A percentile compares a stretch with the other conserved stretches of the same genome.
phyloP scores from a whole-genome alignment of 2,329 filamentous ascomycete genomes.

The Neopestalotiopsis clavispora region DNA sequence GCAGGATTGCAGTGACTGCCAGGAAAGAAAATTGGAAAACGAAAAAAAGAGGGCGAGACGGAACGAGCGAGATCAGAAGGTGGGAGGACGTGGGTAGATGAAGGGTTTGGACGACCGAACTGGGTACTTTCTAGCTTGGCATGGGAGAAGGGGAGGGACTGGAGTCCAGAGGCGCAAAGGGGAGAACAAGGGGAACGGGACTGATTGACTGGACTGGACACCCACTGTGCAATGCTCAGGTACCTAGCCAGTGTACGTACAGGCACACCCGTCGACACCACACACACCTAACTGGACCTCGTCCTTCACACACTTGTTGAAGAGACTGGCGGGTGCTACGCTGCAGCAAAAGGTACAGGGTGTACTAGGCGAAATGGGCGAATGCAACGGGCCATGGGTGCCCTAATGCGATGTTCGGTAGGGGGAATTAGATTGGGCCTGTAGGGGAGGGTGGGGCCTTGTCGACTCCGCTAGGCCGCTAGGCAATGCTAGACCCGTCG shows the following conservation, averaged over 20 bases:
- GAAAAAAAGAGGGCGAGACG: slow-evolving; percentile 9
- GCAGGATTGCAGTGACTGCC: slow-evolving; percentile 13
- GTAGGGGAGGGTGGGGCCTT: slow-evolving; percentile 8
- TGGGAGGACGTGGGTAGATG: slow-evolving; percentile 17
- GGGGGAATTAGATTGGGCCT: slow-evolving; percentile 18
- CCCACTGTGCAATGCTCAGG: neutral
- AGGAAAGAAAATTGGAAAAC: slow-evolving; percentile 1
- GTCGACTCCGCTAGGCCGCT: neutral
- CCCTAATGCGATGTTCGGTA: slow-evolving; percentile 15
- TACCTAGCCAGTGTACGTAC: neutral
- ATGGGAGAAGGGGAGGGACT: neutral
- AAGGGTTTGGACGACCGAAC: slow-evolving; percentile 9
- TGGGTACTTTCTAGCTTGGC: neutral
- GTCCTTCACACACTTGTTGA: neutral
- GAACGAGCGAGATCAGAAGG: slow-evolving; percentile 14
- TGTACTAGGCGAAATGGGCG: slow-evolving; percentile 18
- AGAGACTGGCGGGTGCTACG: slow-evolving; percentile 2
- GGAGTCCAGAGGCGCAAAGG: neutral
- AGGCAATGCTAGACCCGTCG: slow-evolving; percentile 10
- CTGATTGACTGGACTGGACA: neutral
- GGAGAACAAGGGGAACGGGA: neutral
- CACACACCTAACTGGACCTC: too few relatives aligned
- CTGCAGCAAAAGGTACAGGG: neutral
- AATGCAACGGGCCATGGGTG: slow-evolving; percentile 15
- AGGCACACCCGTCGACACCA: neutral